These are phyloP conservation scores for Purpureocillium takamizusanense DNA, from an alignment of 2,329 filamentous ascomycete species.

Conservation along the genomic window DNA sequence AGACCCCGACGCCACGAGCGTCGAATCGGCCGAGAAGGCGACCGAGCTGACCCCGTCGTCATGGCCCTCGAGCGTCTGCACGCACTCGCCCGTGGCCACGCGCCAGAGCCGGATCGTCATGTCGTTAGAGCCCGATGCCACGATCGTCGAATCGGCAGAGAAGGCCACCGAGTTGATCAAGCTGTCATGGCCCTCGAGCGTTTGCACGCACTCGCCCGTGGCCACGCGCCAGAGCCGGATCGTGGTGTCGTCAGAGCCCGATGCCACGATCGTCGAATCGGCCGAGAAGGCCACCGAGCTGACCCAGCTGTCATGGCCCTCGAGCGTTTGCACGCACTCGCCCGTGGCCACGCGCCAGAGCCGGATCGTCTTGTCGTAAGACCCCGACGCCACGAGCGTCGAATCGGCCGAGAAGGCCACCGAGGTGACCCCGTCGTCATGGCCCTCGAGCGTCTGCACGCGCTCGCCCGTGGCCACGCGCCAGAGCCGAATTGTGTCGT, in stretches of 20 bases:
- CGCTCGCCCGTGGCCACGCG: too few relatives aligned
- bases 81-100: not conserved
- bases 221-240: too few relatives aligned
- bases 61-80: not conserved
- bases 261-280: conserved; percentile 3
- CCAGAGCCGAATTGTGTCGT: not conserved
- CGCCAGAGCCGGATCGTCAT: not conserved
- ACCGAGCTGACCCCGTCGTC: not conserved
- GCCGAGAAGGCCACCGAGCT: conserved; percentile 5
- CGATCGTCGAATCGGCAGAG: not conserved
- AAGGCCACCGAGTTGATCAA: not conserved
- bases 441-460: too few relatives aligned
- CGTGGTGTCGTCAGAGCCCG: conserved; percentile 1
- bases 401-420: conserved; percentile 2
- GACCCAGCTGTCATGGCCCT: not conserved
- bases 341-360: not conserved
- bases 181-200: too few relatives aligned
- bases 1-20: conserved; percentile 3
- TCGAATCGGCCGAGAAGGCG: conserved; percentile 4
- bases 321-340: not conserved
- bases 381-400: conserved; percentile 3
- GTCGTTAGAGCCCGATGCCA: conserved; percentile 4
- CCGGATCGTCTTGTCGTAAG: conserved; percentile 1
- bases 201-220: too few relatives aligned
- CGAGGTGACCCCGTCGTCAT: too few relatives aligned